Conservation (phyloP, 2,329 filamentous ascomycete species). For the Fusarium begoniae region DNA sequence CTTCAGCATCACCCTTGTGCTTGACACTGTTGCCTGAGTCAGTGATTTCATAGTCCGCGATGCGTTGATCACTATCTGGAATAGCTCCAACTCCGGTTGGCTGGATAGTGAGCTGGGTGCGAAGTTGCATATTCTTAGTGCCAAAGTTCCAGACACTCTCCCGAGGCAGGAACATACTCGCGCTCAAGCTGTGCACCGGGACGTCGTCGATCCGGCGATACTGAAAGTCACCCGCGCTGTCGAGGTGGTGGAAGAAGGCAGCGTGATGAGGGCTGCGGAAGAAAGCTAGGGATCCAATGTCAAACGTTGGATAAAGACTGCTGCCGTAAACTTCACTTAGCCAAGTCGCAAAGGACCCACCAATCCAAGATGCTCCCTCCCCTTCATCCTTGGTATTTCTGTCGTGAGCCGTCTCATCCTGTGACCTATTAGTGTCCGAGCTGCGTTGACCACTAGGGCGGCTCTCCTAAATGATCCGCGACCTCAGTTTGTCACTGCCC, state of each 20-base stretch:
- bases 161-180: constrained; percentile 62
- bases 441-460: constrained; percentile 23
- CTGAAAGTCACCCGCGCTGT: constrained; percentile 58
- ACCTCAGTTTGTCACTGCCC: constrained; percentile 20
- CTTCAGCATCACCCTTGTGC: constrained; percentile 9
- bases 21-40: constrained; percentile 13
- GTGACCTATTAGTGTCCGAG: constrained; percentile 25
- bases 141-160: constrained; percentile 61
- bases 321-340: constrained; percentile 56
- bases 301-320: constrained; percentile 63
- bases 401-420: constrained; percentile 16
- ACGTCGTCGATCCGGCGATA: constrained; percentile 58
- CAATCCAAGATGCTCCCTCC: constrained; percentile 33
- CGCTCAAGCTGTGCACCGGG: constrained; percentile 63
- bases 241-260: constrained; percentile 60
- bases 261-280: constrained; percentile 59
- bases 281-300: constrained; percentile 61
- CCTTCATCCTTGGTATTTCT: constrained; percentile 17
- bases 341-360: constrained; percentile 46
- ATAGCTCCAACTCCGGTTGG: constrained; percentile 40
- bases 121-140: constrained; percentile 42
- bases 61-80: constrained; percentile 35
- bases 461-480: constrained; percentile 36
- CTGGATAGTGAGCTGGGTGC: constrained; percentile 2
- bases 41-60: constrained; percentile 26